Evolutionary conservation across 1,284 basidiomycete species (phyloP), one percentile per base, ranked within the genome.

Genomic region (Trametes sp.): DNA sequence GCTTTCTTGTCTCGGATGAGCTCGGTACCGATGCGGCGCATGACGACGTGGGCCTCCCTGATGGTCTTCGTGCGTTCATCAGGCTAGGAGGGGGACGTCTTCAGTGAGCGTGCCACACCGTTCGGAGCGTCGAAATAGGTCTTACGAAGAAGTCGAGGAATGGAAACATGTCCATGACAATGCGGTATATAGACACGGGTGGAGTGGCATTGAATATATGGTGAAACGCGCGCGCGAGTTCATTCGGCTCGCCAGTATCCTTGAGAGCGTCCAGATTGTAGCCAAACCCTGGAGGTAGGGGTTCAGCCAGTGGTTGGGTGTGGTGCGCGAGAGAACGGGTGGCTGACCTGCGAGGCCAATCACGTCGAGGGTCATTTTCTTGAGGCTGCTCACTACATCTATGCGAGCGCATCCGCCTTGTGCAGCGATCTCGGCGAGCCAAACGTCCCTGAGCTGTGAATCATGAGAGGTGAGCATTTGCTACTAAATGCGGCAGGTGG

Each of bases 291-390:
- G 42, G 23, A 7, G 28, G 4, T 16, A 16, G 23, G 24, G 24
- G 19, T 14, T 14, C 2, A 6, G 16, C 7, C 19, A 31, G 11
- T 14, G 8, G n/a, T 21, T 2, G 44, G 23, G 42, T 2, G 36
- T 36, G 42, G 28, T 28, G 2, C 4, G 24, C 26, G 5, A 16
- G 5, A 11, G 3, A 9, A 8, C 42, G 2, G 24, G 16, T n/a
- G 23, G 26, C 62, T 38, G 31, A 73, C 82, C 82, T 0, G 83
- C 82, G 6, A 80, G 70, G 9, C 82, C 83, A 57, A 86, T 84
- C 26, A 84, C 75, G 64, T 85, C 83, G 35, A 85, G 72, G 0
- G 83, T 84, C 29, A 78, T 74, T 48, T 77, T 76, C 11, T 75
- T 77, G 6, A 85, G 73, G 70, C 77, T 80, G 4, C 71, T 63